Evolutionary conservation across 176 grass and related monocot species (phyloP).

Genomic region (Elaeis guineensis): DNA sequence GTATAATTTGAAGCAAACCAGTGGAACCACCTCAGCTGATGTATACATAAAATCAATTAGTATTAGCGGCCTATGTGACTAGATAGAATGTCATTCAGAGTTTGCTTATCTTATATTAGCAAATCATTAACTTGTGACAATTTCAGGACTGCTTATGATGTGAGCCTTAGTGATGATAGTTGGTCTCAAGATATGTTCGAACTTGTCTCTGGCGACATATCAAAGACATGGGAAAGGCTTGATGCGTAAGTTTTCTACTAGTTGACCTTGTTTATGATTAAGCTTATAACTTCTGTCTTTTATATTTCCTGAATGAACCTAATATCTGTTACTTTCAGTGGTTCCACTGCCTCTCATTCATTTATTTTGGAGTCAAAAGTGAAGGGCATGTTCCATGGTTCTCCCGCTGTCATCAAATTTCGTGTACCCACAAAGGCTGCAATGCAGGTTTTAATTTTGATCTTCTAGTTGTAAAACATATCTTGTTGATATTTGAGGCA

Average conservation of each 20-base stretch:
- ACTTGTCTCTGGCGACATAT: constrained; percentile 54
- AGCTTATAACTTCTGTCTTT: constrained; percentile 5
- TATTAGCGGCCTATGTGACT: too few relatives aligned
- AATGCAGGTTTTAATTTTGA: constrained; percentile 50
- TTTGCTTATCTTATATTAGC: too few relatives aligned
- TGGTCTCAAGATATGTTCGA: constrained; percentile 80
- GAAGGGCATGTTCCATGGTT: constrained; percentile 70
- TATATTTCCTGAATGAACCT: constrained; percentile 4
- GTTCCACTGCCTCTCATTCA: constrained; percentile 64
- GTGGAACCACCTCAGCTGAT: too few relatives aligned
- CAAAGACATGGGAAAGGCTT: constrained; percentile 87
- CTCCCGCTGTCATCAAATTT: constrained; percentile 67
- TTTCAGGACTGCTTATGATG: constrained; percentile 93
- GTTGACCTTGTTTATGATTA: neutral
- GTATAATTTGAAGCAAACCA: too few relatives aligned
- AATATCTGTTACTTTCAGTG: constrained; percentile 32
- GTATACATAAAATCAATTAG: too few relatives aligned
- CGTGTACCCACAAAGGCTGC: constrained; percentile 84
- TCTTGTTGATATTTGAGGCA: neutral
- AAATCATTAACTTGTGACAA: neutral
- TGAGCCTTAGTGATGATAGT: constrained; percentile 74
- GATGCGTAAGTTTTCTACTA: constrained; percentile 55
- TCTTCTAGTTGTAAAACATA: neutral
- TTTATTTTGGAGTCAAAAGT: constrained; percentile 76
- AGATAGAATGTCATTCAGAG: too few relatives aligned